Evolutionary conservation across 441 rosid species (phyloP), one percentile per base, ranked within the genome.

Genomic region (Aleurites moluccanus): DNA sequence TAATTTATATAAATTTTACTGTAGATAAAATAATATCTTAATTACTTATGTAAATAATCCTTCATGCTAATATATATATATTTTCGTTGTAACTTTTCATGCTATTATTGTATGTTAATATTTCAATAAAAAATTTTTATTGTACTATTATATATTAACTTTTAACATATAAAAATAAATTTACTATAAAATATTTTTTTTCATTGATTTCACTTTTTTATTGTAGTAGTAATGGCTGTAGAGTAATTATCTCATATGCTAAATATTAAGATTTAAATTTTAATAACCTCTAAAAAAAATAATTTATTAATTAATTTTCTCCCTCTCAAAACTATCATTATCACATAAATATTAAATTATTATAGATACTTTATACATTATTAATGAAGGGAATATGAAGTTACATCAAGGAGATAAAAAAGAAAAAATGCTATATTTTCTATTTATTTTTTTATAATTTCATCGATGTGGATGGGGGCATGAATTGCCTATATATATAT

Each of bases 291-390:
- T 15, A 52, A 52, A 52, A 50, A 1, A 6, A 52, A 52, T 18
- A 38, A 38, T 49, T 49, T 15, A 56, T 56, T 9, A 21, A 10
- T 56, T 56, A n/a, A 23, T 23, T 23, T 60, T 45, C 50, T 56
- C 70, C 70, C 35, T 65, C 53, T 20, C 55, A 63, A 63, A 63
- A 63, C 45, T 28, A 56, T 76, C 73, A 68, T 20, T 9, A 79
- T 78, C 83, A 76, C 3, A 25, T 0, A 52, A 18, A 52, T 10
- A 13, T 15, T 13, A 45, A 45, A 45, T 45, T 11, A 45, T 45
- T 45, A 45, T 11, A 14, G 16, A 10, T 16, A 15, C 50, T 45
- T 2, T 10, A 13, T 45, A 6, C 6, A 38, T 56, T 3, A 23
- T 56, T 56, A 56, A 56, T 8, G 28, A 2, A 10, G 28, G 61